Conservation (phyloP, 2,329 filamentous ascomycete genomes). For the Blastomyces percursus region DNA sequence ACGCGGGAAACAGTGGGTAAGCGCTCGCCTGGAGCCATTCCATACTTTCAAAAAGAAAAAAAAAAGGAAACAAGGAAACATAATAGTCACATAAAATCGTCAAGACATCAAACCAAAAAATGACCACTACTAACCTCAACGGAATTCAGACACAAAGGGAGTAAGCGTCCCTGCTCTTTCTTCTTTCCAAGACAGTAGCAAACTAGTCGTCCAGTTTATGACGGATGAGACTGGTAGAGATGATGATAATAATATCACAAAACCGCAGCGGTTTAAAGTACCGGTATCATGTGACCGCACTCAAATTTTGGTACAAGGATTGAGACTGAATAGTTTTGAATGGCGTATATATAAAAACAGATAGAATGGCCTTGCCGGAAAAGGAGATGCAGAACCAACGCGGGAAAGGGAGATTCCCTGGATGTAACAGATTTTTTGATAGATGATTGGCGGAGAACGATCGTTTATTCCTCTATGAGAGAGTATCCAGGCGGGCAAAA, state of each 20-base stretch:
- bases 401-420: not conserved
- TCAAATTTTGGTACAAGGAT: not conserved
- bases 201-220: constrained; percentile 3
- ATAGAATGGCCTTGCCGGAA: constrained; percentile 1
- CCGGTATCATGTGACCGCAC: constrained; percentile 5
- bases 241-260: not conserved
- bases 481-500: not conserved
- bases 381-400: not conserved
- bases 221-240: not conserved
- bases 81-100: not conserved
- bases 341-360: not conserved
- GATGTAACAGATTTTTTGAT: not conserved
- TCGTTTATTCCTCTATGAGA: not conserved
- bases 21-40: not conserved
- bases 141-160: not conserved
- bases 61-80: not conserved
- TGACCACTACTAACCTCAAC: constrained; percentile 2
- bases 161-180: not conserved
- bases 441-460: not conserved
- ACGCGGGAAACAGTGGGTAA: not conserved
- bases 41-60: not conserved
- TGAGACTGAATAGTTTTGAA: not conserved
- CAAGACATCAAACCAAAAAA: not conserved
- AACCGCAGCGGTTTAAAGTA: not conserved
- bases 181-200: constrained; percentile 4